These are phyloP conservation scores for Podaxis sp. DNA, from an alignment of 768 basidiomycete genomes.

Conservation along the genomic window DNA sequence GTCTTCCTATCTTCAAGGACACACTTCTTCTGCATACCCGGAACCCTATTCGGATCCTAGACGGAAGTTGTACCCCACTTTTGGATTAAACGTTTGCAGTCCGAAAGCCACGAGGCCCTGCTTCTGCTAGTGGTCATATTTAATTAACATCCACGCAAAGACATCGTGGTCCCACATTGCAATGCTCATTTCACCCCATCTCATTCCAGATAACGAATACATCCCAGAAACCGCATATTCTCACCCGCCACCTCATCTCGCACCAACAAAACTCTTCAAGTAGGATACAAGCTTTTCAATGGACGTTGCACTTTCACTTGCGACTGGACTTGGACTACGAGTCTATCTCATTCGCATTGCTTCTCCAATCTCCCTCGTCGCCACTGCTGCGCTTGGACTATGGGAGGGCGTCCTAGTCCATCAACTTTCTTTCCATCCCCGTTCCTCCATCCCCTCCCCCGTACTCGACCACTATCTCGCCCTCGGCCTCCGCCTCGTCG, in stretches of 20 bases:
- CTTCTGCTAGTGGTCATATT: conserved; percentile 1
- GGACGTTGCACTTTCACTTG: conserved; percentile 42
- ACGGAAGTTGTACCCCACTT: not conserved
- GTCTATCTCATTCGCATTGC: conserved; percentile 30
- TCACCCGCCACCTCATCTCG: not conserved
- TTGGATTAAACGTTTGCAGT: not conserved
- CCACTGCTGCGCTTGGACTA: conserved; percentile 38
- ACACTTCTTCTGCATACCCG: not conserved
- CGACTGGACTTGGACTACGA: conserved; percentile 43
- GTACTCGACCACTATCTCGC: conserved; percentile 41
- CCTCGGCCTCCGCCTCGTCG: conserved; percentile 40
- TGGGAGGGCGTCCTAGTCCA: conserved; percentile 46
- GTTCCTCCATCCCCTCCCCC: conserved; percentile 30
- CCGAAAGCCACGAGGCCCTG: conserved; percentile 13
- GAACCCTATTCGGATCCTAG: not conserved
- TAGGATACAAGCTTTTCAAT: conserved; percentile 24
- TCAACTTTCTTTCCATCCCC: conserved; percentile 40
- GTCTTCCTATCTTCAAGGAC: not conserved
- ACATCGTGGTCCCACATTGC: conserved; percentile 9
- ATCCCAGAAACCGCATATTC: not conserved
- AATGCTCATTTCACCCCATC: conserved; percentile 10
- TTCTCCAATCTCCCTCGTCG: conserved; percentile 27
- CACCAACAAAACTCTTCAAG: not conserved
- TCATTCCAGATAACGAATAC: conserved; percentile 11
- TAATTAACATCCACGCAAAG: conserved; percentile 6